Evolutionary conservation across 768 basidiomycete genomes (phyloP), one percentile per base, ranked within the genome.

Genomic region (Leccinellum rugosiceps): DNA sequence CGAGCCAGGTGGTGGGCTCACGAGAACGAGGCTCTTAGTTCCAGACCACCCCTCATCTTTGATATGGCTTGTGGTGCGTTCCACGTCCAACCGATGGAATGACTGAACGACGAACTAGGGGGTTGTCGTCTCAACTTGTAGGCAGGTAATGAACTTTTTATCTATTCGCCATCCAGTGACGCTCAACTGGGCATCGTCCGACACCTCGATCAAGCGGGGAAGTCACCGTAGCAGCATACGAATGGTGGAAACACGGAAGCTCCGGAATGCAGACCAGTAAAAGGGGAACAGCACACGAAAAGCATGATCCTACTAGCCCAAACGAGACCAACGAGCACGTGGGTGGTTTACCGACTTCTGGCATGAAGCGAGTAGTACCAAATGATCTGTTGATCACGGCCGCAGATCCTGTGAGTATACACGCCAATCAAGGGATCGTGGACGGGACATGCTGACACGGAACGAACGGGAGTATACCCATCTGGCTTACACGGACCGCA

Each of bases 401-500:
- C 13, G 57, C 68, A n/a, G 68, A 70, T 59, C 69, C 69, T 1
- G 68, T 71, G 50, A 58, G 67, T 3, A 23, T 11, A 15, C 31
- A 21, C 38, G 9, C 4, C 23, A n/a, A 23, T 15, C 15, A 9
- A 50, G 17, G 14, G 19, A 15, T 53, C 62, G 28, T 52, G 21
- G 21, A 50, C 50, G 51, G 38, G 50, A 41, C 50, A 47, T 45
- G 55, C 64, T 57, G 61, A 67, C 53, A 57, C 43, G 28, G 58
- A 21, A 47, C 17, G 58, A 21, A 47, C 17, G 11, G 13, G 65
- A 89, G 82, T 88, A 80, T 66, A 90, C 88, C 0, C 74, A 77
- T 6, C 75, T 75, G 52, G 86, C 87, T 3, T 88, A 85, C 69
- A 65, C 70, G 10, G 74, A 79, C 13, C 78, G 86, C 21, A 86